These are phyloP conservation scores for Mucor velutinosus DNA, from an alignment of 371 early-diverging fungal genomes.

Conservation along the genomic window DNA sequence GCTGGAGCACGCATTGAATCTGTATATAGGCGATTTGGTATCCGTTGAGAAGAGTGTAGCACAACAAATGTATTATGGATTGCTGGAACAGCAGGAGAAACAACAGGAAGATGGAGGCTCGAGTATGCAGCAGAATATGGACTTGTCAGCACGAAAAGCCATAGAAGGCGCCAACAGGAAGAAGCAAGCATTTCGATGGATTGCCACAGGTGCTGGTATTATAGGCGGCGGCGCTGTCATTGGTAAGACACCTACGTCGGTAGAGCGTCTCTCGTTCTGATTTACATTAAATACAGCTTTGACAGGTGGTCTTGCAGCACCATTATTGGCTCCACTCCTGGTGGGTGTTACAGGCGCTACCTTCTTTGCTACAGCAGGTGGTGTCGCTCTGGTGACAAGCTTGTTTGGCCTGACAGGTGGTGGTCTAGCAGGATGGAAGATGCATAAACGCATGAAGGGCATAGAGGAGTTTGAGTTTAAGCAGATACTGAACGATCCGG, in stretches of 20 bases:
- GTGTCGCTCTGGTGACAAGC: slow-evolving; percentile 63
- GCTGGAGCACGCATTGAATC: slow-evolving; percentile 23
- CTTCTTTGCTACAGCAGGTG: slow-evolving; percentile 64
- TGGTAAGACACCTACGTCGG: slow-evolving; percentile 30
- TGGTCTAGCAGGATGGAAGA: slow-evolving; percentile 65
- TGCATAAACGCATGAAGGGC: slow-evolving; percentile 54
- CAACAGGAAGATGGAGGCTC: slow-evolving; percentile 10
- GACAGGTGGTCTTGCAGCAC: slow-evolving; percentile 73
- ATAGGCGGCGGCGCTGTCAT: slow-evolving; percentile 68
- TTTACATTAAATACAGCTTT: slow-evolving; percentile 31
- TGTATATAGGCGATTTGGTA: slow-evolving; percentile 28
- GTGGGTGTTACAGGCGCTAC: slow-evolving; percentile 62
- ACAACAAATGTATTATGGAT: slow-evolving; percentile 51
- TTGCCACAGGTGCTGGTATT: slow-evolving; percentile 63
- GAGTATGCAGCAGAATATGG: slow-evolving; percentile 25
- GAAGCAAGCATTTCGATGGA: slow-evolving; percentile 56
- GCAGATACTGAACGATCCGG: slow-evolving; percentile 56
- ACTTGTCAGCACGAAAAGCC: slow-evolving; percentile 41
- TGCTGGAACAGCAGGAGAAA: slow-evolving; percentile 27
- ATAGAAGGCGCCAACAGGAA: slow-evolving; percentile 54
- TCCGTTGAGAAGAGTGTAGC: slow-evolving; percentile 45
- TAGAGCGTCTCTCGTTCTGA: not conserved
- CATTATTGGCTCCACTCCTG: slow-evolving; percentile 60
- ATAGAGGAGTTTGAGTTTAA: slow-evolving; percentile 61
- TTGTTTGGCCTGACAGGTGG: slow-evolving; percentile 68